A percentile compares a stretch with the other conserved stretches of the same genome.
phyloP scores from a whole-genome alignment of 768 basidiomycete genomes.

The Rhizopogon roseolus region DNA sequence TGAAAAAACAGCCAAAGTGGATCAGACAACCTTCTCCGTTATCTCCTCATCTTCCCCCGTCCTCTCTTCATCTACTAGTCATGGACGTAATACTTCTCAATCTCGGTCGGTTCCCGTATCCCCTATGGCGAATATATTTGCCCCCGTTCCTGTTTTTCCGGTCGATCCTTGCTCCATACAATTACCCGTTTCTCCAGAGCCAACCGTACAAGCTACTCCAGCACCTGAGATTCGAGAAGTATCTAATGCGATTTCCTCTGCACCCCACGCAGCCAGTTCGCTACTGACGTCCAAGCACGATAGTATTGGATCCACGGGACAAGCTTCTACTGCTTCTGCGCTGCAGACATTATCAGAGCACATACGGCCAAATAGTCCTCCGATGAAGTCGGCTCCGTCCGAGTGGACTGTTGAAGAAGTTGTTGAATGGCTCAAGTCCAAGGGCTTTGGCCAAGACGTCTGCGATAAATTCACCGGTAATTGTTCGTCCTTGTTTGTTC shows the following conservation, averaged over 20 bases:
- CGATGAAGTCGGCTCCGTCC: conserved; percentile 43
- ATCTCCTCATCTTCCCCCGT: background rate
- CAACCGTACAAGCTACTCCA: conserved; percentile 15
- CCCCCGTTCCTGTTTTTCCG: conserved; percentile 20
- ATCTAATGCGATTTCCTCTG: conserved; percentile 22
- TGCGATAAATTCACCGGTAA: conserved; percentile 83
- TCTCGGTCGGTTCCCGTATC: conserved; percentile 23
- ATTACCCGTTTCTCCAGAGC: conserved; percentile 16
- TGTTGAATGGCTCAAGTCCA: conserved; percentile 77
- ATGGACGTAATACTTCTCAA: conserved; percentile 10
- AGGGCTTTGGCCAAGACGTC: conserved; percentile 81
- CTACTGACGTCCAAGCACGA: conserved; percentile 38
- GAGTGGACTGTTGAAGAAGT: conserved; percentile 91
- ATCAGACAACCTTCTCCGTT: conserved; percentile 10
- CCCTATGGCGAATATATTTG: conserved; percentile 16
- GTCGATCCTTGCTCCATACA: conserved; percentile 16
- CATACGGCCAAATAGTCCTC: conserved; percentile 10
- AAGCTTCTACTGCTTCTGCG: conserved; percentile 18
- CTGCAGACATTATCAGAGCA: conserved; percentile 13
- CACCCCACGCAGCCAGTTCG: conserved; percentile 9
- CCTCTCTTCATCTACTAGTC: no score
- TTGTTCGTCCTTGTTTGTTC: conserved; percentile 18
- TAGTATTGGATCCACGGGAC: conserved; percentile 29
- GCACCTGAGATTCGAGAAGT: conserved; percentile 15
- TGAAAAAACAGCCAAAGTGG: conserved; percentile 12